Percentiles rank a stretch among this genome's conserved stretches.
These are phyloP conservation scores for Paragyromitra xinjiangensis DNA, from an alignment of 495 filamentous ascomycete genomes.

Conservation along the genomic window DNA sequence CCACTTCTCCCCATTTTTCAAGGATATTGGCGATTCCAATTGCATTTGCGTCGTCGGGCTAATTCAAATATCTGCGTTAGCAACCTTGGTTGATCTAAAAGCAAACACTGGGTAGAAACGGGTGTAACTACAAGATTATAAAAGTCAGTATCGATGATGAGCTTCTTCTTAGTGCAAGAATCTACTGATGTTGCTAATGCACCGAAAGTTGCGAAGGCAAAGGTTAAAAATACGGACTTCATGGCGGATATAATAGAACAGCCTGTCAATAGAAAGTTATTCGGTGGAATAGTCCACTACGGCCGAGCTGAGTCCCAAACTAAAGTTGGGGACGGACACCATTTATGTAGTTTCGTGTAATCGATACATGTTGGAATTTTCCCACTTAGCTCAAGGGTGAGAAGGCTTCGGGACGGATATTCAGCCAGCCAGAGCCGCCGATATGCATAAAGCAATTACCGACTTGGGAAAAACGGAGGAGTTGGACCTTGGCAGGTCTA, in stretches of 20 bases:
- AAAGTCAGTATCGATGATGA: slow-evolving; percentile 47
- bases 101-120: neutral
- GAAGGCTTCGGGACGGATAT: neutral
- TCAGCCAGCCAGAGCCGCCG: neutral
- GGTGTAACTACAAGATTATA: slow-evolving; percentile 32
- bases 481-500: neutral
- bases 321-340: neutral
- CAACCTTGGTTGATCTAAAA: neutral
- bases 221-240: slow-evolving; percentile 11
- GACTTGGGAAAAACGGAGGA: neutral
- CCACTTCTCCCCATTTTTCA: slow-evolving; percentile 35
- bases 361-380: neutral
- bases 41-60: slow-evolving; percentile 44
- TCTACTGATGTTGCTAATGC: neutral
- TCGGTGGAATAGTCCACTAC: neutral
- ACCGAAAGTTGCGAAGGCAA: neutral
- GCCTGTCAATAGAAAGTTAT: neutral
- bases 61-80: neutral
- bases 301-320: neutral
- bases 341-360: slow-evolving; percentile 16
- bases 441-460: neutral
- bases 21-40: slow-evolving; percentile 39
- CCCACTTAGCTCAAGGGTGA: neutral
- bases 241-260: neutral
- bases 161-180: slow-evolving; percentile 27